phyloP scores from a whole-genome alignment of 163 green algal species.

The Picocystis sp. region DNA sequence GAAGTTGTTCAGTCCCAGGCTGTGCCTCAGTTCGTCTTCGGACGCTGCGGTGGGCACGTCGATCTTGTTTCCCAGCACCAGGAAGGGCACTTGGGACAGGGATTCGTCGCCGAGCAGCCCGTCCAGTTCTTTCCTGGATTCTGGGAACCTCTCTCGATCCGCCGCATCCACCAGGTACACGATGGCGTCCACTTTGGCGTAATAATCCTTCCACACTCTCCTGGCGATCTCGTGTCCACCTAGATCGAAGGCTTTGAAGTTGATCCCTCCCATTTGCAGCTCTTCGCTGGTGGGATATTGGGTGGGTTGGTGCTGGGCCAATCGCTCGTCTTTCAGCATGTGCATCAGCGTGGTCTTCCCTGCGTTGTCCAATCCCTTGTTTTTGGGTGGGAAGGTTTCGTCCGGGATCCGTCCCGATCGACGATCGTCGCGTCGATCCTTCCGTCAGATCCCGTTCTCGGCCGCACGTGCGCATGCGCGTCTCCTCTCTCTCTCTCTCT shows the following conservation, averaged over 20 bases:
- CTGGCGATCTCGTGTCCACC: conserved; percentile 94
- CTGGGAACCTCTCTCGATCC: conserved; percentile 83
- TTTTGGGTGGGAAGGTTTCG: background rate
- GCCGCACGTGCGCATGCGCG: background rate
- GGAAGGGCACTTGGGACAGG: conserved; percentile 78
- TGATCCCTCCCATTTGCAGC: conserved; percentile 96
- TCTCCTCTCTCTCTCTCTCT: no score
- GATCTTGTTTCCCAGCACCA: conserved; percentile 99
- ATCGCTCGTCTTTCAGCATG: conserved; percentile 96
- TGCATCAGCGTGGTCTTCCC: conserved; percentile 99
- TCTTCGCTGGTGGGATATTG: conserved; percentile 97
- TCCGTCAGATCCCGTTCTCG: background rate
- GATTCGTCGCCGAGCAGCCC: conserved; percentile 80
- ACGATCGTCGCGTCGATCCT: background rate
- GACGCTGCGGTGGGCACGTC: conserved; percentile 65
- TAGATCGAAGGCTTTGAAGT: conserved; percentile 80
- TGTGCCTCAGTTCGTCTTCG: conserved; percentile 84
- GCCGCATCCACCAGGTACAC: conserved; percentile 94
- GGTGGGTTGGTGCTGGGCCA: conserved; percentile 93
- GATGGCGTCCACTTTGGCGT: conserved; percentile 97
- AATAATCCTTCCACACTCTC: conserved; percentile 98
- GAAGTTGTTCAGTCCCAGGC: conserved; percentile 74
- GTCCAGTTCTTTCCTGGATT: conserved; percentile 78
- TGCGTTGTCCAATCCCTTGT: conserved; percentile 32
- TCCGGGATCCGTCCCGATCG: background rate